Conservation (phyloP, 257 asterid species). For the Plantago major region DNA sequence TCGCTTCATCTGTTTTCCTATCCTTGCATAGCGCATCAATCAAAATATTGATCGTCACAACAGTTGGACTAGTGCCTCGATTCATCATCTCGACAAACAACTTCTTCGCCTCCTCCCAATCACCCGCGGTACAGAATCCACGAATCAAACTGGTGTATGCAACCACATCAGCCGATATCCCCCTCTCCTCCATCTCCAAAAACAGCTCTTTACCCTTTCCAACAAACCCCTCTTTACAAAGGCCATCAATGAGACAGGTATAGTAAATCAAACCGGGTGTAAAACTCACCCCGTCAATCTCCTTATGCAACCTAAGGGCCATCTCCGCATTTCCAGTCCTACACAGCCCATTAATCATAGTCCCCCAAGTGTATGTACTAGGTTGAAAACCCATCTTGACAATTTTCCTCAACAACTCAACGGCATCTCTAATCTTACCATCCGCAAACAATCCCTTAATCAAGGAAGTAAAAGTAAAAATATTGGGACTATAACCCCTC, state of each 20-base stretch:
- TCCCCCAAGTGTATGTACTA: constrained; percentile 48
- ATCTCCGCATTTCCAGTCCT: constrained; percentile 53
- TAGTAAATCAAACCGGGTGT: constrained; percentile 50
- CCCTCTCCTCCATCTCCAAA: constrained; percentile 50
- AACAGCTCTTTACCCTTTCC: constrained; percentile 49
- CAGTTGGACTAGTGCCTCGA: constrained; percentile 59
- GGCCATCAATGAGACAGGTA: constrained; percentile 52
- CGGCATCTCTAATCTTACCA: constrained; percentile 44
- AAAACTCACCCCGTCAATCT: constrained; percentile 36
- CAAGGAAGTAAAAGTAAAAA: constrained; percentile 47
- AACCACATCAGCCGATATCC: constrained; percentile 51
- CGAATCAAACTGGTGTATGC: constrained; percentile 44
- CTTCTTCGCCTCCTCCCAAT: constrained; percentile 52
- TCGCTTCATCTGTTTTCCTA: constrained; percentile 52
- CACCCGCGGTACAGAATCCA: constrained; percentile 49
- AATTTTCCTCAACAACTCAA: constrained; percentile 43
- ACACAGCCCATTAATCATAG: constrained; percentile 57
- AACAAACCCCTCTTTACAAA: constrained; percentile 54
- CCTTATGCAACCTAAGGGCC: constrained; percentile 51
- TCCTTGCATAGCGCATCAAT: constrained; percentile 58
- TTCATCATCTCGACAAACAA: constrained; percentile 57
- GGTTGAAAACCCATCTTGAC: constrained; percentile 44
- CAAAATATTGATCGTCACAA: constrained; percentile 48
- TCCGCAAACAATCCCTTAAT: constrained; percentile 58
- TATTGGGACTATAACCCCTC: constrained; percentile 54